Percentiles rank a stretch among this genome's conserved stretches.
phyloP scores from a whole-genome alignment of 2,329 filamentous ascomycete genomes.

The Claviceps cyperi region DNA sequence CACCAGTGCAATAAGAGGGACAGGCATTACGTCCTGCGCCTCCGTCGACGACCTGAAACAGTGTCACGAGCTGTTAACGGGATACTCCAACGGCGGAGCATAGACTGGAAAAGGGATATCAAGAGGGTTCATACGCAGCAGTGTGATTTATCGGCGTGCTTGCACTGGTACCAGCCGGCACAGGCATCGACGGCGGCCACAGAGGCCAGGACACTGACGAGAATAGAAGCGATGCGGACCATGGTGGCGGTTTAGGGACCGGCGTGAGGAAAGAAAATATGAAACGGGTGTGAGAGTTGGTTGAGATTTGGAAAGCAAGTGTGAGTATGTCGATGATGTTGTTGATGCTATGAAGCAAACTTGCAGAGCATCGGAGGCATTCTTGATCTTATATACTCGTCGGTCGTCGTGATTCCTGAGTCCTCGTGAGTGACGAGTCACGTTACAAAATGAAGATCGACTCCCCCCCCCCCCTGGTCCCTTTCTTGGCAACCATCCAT shows the following conservation, averaged over 20 bases:
- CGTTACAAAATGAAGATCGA: no score
- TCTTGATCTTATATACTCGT: no score
- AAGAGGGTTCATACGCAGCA: background rate
- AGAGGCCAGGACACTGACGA: background rate
- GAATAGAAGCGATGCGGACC: background rate
- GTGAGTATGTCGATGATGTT: no score
- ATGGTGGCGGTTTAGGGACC: background rate
- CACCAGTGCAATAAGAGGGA: background rate
- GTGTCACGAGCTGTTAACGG: background rate
- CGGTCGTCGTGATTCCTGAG: no score
- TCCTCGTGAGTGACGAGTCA: no score
- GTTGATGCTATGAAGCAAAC: no score
- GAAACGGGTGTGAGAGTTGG: background rate
- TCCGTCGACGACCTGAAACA: background rate
- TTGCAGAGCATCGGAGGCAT: no score
- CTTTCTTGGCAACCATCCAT: no score
- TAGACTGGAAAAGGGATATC: background rate
- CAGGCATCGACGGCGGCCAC: background rate
- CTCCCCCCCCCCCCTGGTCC: no score
- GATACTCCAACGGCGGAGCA: background rate
- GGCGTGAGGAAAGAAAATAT: background rate
- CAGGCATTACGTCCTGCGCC: background rate
- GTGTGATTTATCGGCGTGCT: background rate
- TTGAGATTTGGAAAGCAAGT: no score
- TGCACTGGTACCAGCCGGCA: background rate